A percentile compares a stretch with the other conserved stretches of the same genome.
These are phyloP conservation scores for Choanephora cucurbitarum DNA, from an alignment of 371 early-diverging fungal species.

Conservation along the genomic window DNA sequence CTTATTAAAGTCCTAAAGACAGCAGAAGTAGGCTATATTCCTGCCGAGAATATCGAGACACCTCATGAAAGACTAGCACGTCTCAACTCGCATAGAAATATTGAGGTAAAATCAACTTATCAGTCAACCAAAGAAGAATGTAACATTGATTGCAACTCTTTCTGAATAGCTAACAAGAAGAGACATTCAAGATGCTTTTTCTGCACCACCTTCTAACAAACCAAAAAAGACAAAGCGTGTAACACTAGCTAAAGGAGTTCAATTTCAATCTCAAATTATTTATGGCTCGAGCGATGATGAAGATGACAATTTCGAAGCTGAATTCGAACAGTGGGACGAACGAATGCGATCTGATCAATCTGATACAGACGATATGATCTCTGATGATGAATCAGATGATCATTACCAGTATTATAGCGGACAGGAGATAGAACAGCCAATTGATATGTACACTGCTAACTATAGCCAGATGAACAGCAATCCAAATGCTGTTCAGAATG, in stretches of 20 bases:
- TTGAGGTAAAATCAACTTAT: slow-evolving; percentile 48
- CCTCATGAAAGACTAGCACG: slow-evolving; percentile 90
- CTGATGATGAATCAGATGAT: slow-evolving; percentile 28
- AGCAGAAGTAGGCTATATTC: slow-evolving; percentile 93
- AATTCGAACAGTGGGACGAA: slow-evolving; percentile 51
- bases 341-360: slow-evolving; percentile 32
- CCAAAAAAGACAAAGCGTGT: slow-evolving; percentile 36
- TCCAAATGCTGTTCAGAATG: not conserved
- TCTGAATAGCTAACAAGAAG: slow-evolving; percentile 39
- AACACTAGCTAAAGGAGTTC: slow-evolving; percentile 46
- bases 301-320: slow-evolving; percentile 49
- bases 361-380: slow-evolving; percentile 19
- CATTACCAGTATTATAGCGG: slow-evolving; percentile 29
- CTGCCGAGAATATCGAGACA: slow-evolving; percentile 97
- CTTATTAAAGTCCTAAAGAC: slow-evolving; percentile 88
- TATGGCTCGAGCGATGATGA: slow-evolving; percentile 56
- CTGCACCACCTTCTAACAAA: slow-evolving; percentile 46
- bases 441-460: slow-evolving; percentile 11
- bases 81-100: slow-evolving; percentile 85
- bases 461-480: slow-evolving; percentile 1
- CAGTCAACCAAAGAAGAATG: no score
- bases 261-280: slow-evolving; percentile 53
- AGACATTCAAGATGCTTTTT: slow-evolving; percentile 50
- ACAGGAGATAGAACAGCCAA: slow-evolving; percentile 11
- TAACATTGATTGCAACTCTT: no score